phyloP scores from a whole-genome alignment of 768 basidiomycete species.

The Phylloporus scabripes region DNA sequence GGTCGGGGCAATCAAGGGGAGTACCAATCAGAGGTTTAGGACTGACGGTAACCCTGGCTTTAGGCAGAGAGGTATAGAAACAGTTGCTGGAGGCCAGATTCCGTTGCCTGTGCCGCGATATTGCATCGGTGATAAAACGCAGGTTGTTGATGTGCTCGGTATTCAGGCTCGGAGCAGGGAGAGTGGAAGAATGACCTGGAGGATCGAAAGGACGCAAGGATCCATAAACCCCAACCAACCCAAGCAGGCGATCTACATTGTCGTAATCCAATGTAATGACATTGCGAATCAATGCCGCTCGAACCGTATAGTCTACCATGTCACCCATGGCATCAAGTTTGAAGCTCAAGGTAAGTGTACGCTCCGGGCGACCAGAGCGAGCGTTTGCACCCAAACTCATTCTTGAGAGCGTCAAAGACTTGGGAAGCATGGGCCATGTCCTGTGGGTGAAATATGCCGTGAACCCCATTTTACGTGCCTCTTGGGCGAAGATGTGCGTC shows the following conservation, averaged over 20 bases:
- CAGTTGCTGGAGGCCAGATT: slow-evolving; percentile 17
- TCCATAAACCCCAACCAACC: slow-evolving; percentile 11
- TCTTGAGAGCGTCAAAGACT: slow-evolving; percentile 42
- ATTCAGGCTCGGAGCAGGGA: slow-evolving; percentile 6
- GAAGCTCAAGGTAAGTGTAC: slow-evolving; percentile 75
- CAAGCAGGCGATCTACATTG: slow-evolving; percentile 52
- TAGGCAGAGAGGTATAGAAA: slow-evolving; percentile 24
- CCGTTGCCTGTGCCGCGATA: slow-evolving; percentile 22
- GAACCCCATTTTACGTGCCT: slow-evolving; percentile 47
- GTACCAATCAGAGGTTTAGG: slow-evolving; percentile 31
- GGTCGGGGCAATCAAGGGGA: slow-evolving; percentile 25
- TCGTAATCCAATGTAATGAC: slow-evolving; percentile 61
- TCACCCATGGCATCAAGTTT: slow-evolving; percentile 57
- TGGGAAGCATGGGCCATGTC: slow-evolving; percentile 71
- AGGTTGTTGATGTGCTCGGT: slow-evolving; percentile 26
- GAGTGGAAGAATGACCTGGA: neutral
- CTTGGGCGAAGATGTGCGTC: slow-evolving; percentile 51
- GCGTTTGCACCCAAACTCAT: slow-evolving; percentile 44
- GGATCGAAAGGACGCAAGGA: slow-evolving; percentile 21
- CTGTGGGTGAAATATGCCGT: slow-evolving; percentile 64
- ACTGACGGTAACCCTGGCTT: slow-evolving; percentile 24
- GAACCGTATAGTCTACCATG: slow-evolving; percentile 65
- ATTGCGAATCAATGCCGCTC: slow-evolving; percentile 70
- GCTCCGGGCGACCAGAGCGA: slow-evolving; percentile 37
- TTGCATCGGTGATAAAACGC: slow-evolving; percentile 26